A percentile compares a stretch with the other conserved stretches of the same genome.
phyloP scores from a whole-genome alignment of 768 basidiomycete genomes.

The Leucocoprinus birnbaumii region DNA sequence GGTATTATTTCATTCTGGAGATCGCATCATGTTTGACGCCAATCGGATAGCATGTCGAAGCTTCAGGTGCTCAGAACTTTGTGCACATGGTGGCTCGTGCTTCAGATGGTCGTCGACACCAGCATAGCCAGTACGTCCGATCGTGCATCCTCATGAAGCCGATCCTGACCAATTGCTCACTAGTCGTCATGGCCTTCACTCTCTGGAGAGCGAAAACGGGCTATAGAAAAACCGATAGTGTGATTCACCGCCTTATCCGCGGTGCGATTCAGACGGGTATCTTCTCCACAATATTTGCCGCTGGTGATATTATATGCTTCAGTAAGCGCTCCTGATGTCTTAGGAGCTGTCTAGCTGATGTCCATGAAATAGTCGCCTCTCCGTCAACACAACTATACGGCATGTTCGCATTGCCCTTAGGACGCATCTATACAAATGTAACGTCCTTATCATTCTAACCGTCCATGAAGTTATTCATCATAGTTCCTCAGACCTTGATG shows the following conservation, averaged over 20 bases:
- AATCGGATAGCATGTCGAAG: neutral
- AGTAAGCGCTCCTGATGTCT: slow-evolving; percentile 7
- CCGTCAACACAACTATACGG: slow-evolving; percentile 30
- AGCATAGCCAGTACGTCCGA: neutral
- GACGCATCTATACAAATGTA: slow-evolving; percentile 47
- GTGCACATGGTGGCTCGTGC: slow-evolving; percentile 10
- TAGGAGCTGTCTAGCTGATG: no score
- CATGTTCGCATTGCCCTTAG: slow-evolving; percentile 32
- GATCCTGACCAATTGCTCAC: no score
- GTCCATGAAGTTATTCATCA: no score
- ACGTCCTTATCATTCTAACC: neutral
- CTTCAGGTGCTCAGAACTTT: slow-evolving; percentile 3
- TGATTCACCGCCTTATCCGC: slow-evolving; percentile 50
- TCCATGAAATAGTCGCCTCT: slow-evolving; percentile 24
- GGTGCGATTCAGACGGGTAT: slow-evolving; percentile 53
- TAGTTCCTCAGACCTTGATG: neutral
- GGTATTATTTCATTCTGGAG: neutral
- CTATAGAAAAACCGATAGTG: slow-evolving; percentile 45
- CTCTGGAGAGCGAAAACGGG: slow-evolving; percentile 45
- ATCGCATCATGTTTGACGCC: neutral
- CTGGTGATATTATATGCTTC: slow-evolving; percentile 44
- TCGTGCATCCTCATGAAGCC: no score
- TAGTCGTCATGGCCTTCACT: slow-evolving; percentile 24
- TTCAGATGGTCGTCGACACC: slow-evolving; percentile 14
- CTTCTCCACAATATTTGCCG: slow-evolving; percentile 47